A percentile compares a stretch with the other conserved stretches of the same genome.
These are phyloP conservation scores for Fusarium floridanum DNA, from an alignment of 2,329 filamentous ascomycete genomes.

Conservation along the genomic window DNA sequence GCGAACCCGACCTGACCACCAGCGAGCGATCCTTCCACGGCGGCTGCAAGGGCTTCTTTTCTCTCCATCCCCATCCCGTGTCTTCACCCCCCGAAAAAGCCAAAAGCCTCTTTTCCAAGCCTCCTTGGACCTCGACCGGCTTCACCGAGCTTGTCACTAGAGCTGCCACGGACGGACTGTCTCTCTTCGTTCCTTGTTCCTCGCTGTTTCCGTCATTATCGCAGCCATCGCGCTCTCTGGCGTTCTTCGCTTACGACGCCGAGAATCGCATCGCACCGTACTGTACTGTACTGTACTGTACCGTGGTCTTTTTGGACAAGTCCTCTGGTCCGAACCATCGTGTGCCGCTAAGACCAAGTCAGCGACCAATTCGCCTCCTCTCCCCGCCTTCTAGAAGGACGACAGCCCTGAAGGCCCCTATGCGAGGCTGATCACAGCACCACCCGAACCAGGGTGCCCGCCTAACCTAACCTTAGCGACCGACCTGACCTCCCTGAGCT, in stretches of 20 bases:
- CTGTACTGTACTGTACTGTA: neutral
- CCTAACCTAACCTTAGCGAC: slow-evolving; percentile 37
- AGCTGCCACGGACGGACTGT: neutral
- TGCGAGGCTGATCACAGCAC: slow-evolving; percentile 48
- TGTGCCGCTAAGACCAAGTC: slow-evolving; percentile 28
- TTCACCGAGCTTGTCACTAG: slow-evolving; percentile 27
- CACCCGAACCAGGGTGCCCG: slow-evolving; percentile 42
- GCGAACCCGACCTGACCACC: slow-evolving; percentile 1
- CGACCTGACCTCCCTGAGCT: slow-evolving; percentile 20
- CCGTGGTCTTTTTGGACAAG: neutral
- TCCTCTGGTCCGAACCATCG: slow-evolving; percentile 29
- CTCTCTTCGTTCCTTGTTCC: neutral
- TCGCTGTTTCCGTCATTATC: slow-evolving; percentile 26
- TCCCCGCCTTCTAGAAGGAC: slow-evolving; percentile 46
- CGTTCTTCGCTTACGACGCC: neutral
- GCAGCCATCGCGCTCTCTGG: slow-evolving; percentile 9
- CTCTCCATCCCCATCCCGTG: neutral
- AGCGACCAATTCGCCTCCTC: slow-evolving; percentile 33
- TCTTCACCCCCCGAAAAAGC: neutral
- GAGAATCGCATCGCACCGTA: neutral
- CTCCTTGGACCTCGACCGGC: slow-evolving; percentile 19
- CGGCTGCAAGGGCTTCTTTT: slow-evolving; percentile 11
- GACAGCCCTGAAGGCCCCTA: slow-evolving; percentile 40
- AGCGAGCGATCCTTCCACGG: slow-evolving; percentile 23
- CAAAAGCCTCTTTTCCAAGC: slow-evolving; percentile 29